Conservation (phyloP, 176 grass and related monocot genomes). For the Thinopyrum elongatum region DNA sequence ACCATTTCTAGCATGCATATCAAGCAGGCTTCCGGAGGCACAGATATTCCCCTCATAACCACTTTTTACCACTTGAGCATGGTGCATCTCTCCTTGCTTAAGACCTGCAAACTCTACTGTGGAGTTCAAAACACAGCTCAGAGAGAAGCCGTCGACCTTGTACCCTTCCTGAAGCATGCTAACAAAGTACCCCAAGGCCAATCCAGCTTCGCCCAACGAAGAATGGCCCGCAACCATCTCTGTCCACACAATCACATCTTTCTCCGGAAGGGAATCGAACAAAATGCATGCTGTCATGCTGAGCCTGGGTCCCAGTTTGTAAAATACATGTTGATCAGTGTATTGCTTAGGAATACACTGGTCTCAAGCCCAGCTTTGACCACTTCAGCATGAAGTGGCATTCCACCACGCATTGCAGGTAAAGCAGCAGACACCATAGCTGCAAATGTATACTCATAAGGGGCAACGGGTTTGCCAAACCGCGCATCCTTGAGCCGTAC, state of each 20-base stretch:
- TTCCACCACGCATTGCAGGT: slow-evolving; percentile 49
- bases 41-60: slow-evolving; percentile 66
- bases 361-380: slow-evolving; percentile 55
- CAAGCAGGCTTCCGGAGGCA: slow-evolving; percentile 71
- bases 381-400: slow-evolving; percentile 63
- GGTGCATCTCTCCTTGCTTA: slow-evolving; percentile 76
- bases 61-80: slow-evolving; percentile 64
- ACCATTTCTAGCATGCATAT: slow-evolving; percentile 87
- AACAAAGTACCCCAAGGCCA: slow-evolving; percentile 67
- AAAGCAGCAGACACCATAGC: slow-evolving; percentile 66
- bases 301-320: slow-evolving; percentile 46
- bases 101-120: slow-evolving; percentile 56
- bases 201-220: slow-evolving; percentile 63
- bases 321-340: slow-evolving; percentile 95
- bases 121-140: slow-evolving; percentile 74
- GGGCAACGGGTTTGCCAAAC: slow-evolving; percentile 21
- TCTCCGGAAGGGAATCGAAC: slow-evolving; percentile 46
- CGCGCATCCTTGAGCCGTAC: slow-evolving; percentile 30
- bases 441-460: slow-evolving; percentile 81
- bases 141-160: slow-evolving; percentile 79
- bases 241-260: slow-evolving; percentile 91
- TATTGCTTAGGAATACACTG: slow-evolving; percentile 66
- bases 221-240: slow-evolving; percentile 90
- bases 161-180: slow-evolving; percentile 61
- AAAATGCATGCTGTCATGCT: slow-evolving; percentile 35